Evolutionary conservation across 108 stramenopile genomes (phyloP), one percentile per base, ranked within the genome.

Genomic region (Chaetoceros tenuissimus): DNA sequence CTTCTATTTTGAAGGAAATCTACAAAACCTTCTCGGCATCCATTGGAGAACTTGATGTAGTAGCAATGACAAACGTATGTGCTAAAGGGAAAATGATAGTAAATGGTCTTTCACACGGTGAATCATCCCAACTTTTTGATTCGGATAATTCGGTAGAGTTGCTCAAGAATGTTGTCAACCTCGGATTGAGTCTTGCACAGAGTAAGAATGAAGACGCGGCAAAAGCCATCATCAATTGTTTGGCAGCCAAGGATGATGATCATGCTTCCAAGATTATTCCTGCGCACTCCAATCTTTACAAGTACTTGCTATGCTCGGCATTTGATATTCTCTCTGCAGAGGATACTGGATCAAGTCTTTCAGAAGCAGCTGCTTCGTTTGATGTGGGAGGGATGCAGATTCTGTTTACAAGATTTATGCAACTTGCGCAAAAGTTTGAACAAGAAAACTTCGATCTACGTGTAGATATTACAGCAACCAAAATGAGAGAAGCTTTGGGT

Each of bases 371-470:
- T 20, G 51, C 60, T 22, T 23, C 60, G 3, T 62, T 62, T 64
- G 55, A 56, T 56, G 8, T 7, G 63, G 18, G 17, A 56, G 55
- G 55, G 31, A 77, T 87, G 69, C 74, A 81, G 28, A 70, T 78
- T 58, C 70, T 87, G 1, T 71, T 87, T 77, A 72, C 74, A 22
- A 44, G 75, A 25, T 66, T 83, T 55, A 75, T 71, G 46, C 80
- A 66, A 59, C 63, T 67, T 10, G 34, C 5, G 5, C 31, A 28
- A 8, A 52, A 66, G 28, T 27, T 62, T 57, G 54, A 51, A 31
- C 19, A 56, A 55, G 23, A 16, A 1, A 23, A n/a, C 45, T 20
- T 51, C 27, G 7, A 28, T 24, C 23, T 28, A 20, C n/a, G 19
- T 1, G 31, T 51, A 3, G 7, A 21, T 28, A 29, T n/a, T 30